Percentiles rank a stretch among this genome's conserved stretches.
Evolutionary conservation across 352 stramenopile species (phyloP).

Genomic region (Discostella stelligera): DNA sequence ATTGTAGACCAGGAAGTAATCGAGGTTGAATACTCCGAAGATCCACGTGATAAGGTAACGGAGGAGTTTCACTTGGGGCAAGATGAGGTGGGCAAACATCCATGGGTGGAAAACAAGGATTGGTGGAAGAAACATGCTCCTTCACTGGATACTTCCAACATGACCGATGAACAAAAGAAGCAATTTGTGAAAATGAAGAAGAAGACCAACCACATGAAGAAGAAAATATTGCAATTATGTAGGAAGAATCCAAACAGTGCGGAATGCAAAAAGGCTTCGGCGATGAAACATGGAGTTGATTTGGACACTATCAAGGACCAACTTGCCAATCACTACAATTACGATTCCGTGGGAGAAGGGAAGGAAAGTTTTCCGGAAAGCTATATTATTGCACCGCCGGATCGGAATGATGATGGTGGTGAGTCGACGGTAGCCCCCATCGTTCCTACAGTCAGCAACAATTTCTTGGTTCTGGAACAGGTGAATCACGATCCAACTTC

Average conservation of each 20-base stretch:
- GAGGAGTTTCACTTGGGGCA: constrained; percentile 1
- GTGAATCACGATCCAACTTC: constrained; percentile 30
- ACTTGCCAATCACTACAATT: constrained; percentile 34
- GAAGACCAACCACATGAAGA: constrained; percentile 14
- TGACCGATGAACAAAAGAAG: constrained; percentile 15
- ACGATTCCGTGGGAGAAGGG: not conserved
- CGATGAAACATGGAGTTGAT: constrained; percentile 17
- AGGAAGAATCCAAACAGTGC: constrained; percentile 11
- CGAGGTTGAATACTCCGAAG: constrained; percentile 33
- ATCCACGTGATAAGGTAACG: constrained; percentile 18
- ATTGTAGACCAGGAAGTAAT: constrained; percentile 46
- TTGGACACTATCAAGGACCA: constrained; percentile 27
- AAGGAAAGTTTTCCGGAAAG: not conserved
- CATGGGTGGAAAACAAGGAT: constrained; percentile 33
- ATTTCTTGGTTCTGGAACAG: constrained; percentile 29
- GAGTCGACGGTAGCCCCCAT: not conserved
- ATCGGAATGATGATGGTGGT: not conserved
- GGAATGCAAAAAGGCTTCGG: constrained; percentile 6
- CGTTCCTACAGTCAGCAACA: not conserved
- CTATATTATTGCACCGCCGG: not conserved
- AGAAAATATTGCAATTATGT: constrained; percentile 4
- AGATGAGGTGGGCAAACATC: constrained; percentile 27
- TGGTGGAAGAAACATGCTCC: constrained; percentile 42
- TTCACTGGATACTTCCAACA: constrained; percentile 29
- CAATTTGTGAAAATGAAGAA: constrained; percentile 28